Conservation (phyloP, 306 rosid genomes). For the cucumber (Cucumis sativus) region Cucumber_9930_V3 NC_026660.2:2018001-2018500, state of each 20-base stretch:
- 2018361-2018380: neutral
- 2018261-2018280: neutral
- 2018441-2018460: neutral
- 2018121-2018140: conserved; percentile 92
- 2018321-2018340: neutral
- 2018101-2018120: conserved; percentile 80
- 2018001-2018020: conserved; percentile 64
- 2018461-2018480: neutral
- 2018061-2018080: conserved; percentile 42
- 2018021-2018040: conserved; percentile 71
- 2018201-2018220: conserved; percentile 3
- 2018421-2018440: neutral
- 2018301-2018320: neutral
- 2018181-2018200: conserved; percentile 26
- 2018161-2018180: conserved; percentile 49
- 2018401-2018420: neutral
- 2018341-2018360: neutral
- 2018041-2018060: conserved; percentile 64
- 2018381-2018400: neutral
- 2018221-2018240: conserved; percentile 4
- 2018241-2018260: neutral
- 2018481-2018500: neutral
- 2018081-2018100: conserved; percentile 81
- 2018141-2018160: conserved; percentile 83
- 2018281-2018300: neutral